Percentiles rank a stretch among this genome's conserved stretches.
Conservation (phyloP, 2,329 filamentous ascomycete genomes). For the Fusarium sp. region DNA sequence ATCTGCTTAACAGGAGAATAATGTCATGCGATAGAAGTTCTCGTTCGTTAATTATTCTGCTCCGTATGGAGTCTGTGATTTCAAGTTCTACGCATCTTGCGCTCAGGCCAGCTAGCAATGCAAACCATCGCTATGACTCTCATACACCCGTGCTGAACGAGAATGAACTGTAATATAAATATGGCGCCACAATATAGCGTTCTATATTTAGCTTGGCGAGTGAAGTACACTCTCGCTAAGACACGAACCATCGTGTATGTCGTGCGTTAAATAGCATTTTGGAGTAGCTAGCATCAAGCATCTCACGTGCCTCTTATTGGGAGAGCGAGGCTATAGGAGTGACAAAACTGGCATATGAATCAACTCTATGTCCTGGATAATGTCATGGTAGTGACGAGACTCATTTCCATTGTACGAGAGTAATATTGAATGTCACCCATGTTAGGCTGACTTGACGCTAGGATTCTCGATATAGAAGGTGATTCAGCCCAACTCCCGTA, state of each 20-base stretch:
- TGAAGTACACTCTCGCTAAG: background rate
- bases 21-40: background rate
- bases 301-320: background rate
- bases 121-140: background rate
- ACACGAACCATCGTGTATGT: background rate
- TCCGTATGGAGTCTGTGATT: background rate
- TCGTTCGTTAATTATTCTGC: no score
- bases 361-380: background rate
- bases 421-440: background rate
- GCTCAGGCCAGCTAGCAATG: background rate
- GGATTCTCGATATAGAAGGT: constrained; percentile 12
- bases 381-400: background rate
- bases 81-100: background rate
- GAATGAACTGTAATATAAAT: background rate
- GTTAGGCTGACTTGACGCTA: background rate
- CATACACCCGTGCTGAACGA: background rate
- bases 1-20: background rate
- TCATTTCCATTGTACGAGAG: background rate
- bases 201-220: background rate
- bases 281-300: background rate
- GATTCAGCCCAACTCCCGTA: constrained; percentile 1
- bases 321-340: background rate
- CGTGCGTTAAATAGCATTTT: background rate
- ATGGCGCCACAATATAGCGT: background rate
- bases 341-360: background rate